Percentiles rank a stretch among this genome's conserved stretches.
phyloP scores from a whole-genome alignment of 257 asterid genomes.

The Jacaranda mimosifolia region DNA sequence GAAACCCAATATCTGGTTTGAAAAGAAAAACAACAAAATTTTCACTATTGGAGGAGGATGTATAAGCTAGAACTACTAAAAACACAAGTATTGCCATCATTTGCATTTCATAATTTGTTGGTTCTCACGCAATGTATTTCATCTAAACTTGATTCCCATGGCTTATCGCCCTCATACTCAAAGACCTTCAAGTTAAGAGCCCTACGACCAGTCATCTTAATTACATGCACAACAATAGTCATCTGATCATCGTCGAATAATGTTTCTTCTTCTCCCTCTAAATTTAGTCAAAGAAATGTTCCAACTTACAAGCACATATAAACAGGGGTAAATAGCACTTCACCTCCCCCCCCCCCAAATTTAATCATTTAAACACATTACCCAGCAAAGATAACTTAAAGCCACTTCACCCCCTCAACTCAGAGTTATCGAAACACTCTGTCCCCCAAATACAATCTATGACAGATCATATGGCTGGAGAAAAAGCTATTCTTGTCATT shows the following conservation, averaged over 20 bases:
- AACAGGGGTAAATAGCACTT: no score
- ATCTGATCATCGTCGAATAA: neutral
- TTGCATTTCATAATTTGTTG: conserved; percentile 25
- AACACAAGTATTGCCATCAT: conserved; percentile 11
- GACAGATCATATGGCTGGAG: no score
- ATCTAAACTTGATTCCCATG: neutral
- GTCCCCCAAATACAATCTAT: no score
- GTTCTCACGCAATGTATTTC: neutral
- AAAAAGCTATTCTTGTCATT: no score
- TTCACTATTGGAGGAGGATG: conserved; percentile 10
- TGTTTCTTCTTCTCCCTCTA: neutral
- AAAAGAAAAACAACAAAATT: neutral
- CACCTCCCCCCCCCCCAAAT: no score
- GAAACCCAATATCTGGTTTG: neutral
- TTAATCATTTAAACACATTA: no score
- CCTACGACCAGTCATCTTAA: conserved; percentile 4
- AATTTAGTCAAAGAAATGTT: neutral
- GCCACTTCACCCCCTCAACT: no score
- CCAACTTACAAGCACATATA: neutral
- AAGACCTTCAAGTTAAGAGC: conserved; percentile 4
- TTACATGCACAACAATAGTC: neutral
- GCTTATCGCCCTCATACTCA: neutral
- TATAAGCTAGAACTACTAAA: conserved; percentile 11
- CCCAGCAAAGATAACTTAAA: no score
- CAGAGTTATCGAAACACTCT: no score